Evolutionary conservation across 805 yeast genomes (phyloP).

Genomic region (Suhomyces sp.): DNA sequence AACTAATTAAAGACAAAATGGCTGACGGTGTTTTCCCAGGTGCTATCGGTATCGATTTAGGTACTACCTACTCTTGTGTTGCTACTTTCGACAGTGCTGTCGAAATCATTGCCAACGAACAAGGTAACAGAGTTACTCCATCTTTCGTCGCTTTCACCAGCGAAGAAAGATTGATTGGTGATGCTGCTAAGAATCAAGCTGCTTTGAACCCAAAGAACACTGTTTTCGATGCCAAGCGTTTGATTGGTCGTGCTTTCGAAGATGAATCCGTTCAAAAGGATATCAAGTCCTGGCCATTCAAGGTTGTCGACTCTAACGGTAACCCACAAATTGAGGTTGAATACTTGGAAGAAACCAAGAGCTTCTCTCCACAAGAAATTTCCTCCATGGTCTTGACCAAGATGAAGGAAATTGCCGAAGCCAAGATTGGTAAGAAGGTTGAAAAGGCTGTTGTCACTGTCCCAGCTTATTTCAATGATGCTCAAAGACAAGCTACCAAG

Average conservation of each 20-base stretch:
- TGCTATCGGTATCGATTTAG: conserved; percentile 57
- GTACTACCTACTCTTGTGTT: conserved; percentile 53
- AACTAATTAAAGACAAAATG: conserved; percentile 45
- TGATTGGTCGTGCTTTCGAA: conserved; percentile 59
- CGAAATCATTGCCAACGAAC: conserved; percentile 51
- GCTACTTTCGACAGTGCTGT: conserved; percentile 51
- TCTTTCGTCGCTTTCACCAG: conserved; percentile 49
- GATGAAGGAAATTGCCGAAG: conserved; percentile 77
- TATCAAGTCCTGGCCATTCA: conserved; percentile 50
- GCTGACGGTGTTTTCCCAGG: conserved; percentile 99
- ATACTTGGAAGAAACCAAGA: conserved; percentile 47
- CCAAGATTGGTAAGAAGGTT: conserved; percentile 79
- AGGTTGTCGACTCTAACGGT: conserved; percentile 44
- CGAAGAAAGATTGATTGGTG: conserved; percentile 53
- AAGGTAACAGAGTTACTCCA: conserved; percentile 53
- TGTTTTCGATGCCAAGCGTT: conserved; percentile 51
- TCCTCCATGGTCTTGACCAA: conserved; percentile 50
- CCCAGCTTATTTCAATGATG: conserved; percentile 51
- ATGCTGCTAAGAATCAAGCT: conserved; percentile 52
- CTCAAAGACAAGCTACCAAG: conserved; percentile 53
- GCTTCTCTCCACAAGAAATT: conserved; percentile 50
- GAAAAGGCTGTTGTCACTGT: conserved; percentile 50
- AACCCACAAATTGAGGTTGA: conserved; percentile 49
- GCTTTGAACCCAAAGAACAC: conserved; percentile 52
- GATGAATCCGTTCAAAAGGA: conserved; percentile 62